Evolutionary conservation across 2,329 filamentous ascomycete genomes (phyloP).

Genomic region (Pestalotiopsis sp.): DNA sequence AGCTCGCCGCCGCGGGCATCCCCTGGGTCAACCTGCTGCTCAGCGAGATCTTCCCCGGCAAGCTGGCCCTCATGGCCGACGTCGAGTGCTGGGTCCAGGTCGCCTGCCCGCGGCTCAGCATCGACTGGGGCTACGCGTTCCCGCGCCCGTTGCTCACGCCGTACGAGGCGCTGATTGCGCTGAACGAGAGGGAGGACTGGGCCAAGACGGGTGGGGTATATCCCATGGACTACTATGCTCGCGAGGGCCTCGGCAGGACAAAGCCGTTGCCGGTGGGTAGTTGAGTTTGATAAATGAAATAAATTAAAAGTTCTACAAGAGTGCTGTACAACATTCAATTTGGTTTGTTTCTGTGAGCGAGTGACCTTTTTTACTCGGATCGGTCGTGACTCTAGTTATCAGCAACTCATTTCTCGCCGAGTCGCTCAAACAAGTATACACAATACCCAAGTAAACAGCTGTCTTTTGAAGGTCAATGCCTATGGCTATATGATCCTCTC

Average conservation of each 20-base stretch:
- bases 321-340: too few species aligned
- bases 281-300: constrained; percentile 12
- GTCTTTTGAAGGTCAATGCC: too few species aligned
- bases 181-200: constrained; percentile 80
- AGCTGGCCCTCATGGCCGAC: constrained; percentile 89
- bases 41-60: constrained; percentile 95
- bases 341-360: too few species aligned
- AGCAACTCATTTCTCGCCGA: too few species aligned
- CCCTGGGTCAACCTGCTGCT: constrained; percentile 84
- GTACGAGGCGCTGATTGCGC: constrained; percentile 90
- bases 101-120: constrained; percentile 93
- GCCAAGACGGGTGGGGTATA: constrained; percentile 65
- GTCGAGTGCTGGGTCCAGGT: constrained; percentile 99
- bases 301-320: neutral
- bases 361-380: too few species aligned
- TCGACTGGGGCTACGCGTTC: constrained; percentile 99
- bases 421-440: too few species aligned
- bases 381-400: too few species aligned
- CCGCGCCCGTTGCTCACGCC: constrained; percentile 85
- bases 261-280: constrained; percentile 40
- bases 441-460: too few species aligned
- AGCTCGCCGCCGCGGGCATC: constrained; percentile 71
- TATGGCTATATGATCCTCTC: too few species aligned
- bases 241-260: constrained; percentile 84
- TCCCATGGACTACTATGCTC: constrained; percentile 98